Percentiles rank a stretch among this genome's conserved stretches.
phyloP scores from a whole-genome alignment of 2,329 filamentous ascomycete genomes.

The Trichoderma sp. region DNA sequence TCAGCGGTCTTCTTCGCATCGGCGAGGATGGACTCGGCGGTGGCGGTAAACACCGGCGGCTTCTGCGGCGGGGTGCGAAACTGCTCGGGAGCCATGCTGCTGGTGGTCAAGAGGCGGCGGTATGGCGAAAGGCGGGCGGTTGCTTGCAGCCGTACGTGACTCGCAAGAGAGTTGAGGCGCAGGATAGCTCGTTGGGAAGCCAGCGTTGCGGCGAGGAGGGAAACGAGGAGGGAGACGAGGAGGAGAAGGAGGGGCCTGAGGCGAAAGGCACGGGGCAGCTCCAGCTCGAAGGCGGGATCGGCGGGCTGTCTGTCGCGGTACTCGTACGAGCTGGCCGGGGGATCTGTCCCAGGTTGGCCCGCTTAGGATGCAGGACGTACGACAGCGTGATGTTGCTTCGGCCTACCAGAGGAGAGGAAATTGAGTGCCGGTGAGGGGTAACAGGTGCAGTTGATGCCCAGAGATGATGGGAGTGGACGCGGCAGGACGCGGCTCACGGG shows the following conservation, averaged over 20 bases:
- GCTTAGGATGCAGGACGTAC: slow-evolving; percentile 15
- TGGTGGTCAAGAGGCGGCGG: slow-evolving; percentile 49
- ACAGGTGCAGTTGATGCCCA: slow-evolving; percentile 15
- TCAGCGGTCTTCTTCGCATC: slow-evolving; percentile 69
- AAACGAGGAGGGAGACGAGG: slow-evolving; percentile 55
- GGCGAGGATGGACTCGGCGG: slow-evolving; percentile 66
- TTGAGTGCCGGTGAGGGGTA: slow-evolving; percentile 27
- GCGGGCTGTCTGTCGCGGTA: not conserved
- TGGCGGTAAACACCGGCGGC: slow-evolving; percentile 76
- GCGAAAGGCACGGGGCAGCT: slow-evolving; percentile 33
- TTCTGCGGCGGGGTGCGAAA: slow-evolving; percentile 76
- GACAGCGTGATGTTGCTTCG: slow-evolving; percentile 14
- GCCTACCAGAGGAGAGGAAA: slow-evolving; percentile 27
- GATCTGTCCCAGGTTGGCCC: slow-evolving; percentile 14
- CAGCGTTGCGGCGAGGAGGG: slow-evolving; percentile 67
- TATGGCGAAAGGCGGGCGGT: slow-evolving; percentile 36
- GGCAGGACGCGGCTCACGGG: slow-evolving; percentile 9
- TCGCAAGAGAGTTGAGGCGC: slow-evolving; percentile 61
- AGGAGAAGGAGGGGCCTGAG: slow-evolving; percentile 41
- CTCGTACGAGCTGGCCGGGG: not conserved
- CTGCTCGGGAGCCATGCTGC: slow-evolving; percentile 65
- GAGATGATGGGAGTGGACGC: not conserved
- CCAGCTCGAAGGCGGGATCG: slow-evolving; percentile 33
- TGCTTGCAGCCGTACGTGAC: slow-evolving; percentile 53
- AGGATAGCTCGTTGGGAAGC: slow-evolving; percentile 62